Evolutionary conservation across 2,329 filamentous ascomycete genomes (phyloP), one percentile per base, ranked within the genome.

Genomic region (Cercospora sojina): DNA sequence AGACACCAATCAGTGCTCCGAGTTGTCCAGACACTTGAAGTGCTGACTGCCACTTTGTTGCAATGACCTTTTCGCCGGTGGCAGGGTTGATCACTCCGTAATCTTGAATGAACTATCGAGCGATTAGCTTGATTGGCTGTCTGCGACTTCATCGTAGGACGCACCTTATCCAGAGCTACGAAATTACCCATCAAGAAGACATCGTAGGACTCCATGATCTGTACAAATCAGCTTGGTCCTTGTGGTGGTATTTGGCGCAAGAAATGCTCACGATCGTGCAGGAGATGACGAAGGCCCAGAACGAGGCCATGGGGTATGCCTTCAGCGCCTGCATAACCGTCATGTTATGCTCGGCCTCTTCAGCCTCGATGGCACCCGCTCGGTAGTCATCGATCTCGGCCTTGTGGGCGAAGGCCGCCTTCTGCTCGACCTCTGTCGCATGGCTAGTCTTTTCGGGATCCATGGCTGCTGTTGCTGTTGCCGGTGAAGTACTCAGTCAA

Each of bases 131-230:
- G 32, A 16, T 41, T 16, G 10, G 18, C 32, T 25, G 20, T 25
- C 5, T 25, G 20, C 16, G 43, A 25, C 18, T 59, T 10, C 13
- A 10, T 20, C 12, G 16, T 10, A 29, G 8, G 31, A 49, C 25
- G 8, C 18, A 60, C 58, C 16, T 72, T 66, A 23, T 77, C 62
- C 7, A 84, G 80, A 65, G 86, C 85, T 49, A 88, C 77, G 76
- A 89, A 89, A 66, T 85, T 83, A 58, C 83, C 83, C 73, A 85
- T 87, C 23, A 89, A 78, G 80, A 89, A 88, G 68, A 88, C 84
- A 75, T 82, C 82, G 80, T 87, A 89, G 4, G 86, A 84, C 75
- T 88, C 87, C 87, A 89, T 88, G 71, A 87, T 86, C 86, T 88
- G 73, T 56, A 68, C 23, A 68, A 60, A 69, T 67, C 55, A 74